Evolutionary conservation across 495 filamentous ascomycete species (phyloP), one percentile per base, ranked within the genome.

Genomic region (Xylaria nigripes): DNA sequence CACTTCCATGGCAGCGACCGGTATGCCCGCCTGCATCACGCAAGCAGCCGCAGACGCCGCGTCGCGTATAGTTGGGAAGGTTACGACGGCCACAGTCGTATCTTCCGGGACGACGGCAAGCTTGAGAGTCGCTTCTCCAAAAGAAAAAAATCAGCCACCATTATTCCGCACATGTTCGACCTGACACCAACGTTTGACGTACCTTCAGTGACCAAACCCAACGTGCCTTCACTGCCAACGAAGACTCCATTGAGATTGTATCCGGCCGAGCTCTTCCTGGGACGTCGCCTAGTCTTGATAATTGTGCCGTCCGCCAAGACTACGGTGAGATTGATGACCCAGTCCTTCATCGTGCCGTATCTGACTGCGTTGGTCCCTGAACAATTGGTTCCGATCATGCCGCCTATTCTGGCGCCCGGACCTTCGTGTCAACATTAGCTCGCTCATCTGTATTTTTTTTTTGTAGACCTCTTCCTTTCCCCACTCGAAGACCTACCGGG

Each of bases 291-390:
- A 1, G 87, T 91, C 71, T 90, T 90, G 66, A 90, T 84, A 40
- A 90, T 68, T 0, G 83, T 86, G 3, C 87, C 87, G 65, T 90
- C 87, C 9, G 86, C 85, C 12, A 91, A 74, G 1, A 90, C 87
- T 0, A 90, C 84, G 0, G 87, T 90, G 40, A 91, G 68, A 58
- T 86, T 87, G 55, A 91, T 78, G 23, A 91, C 86, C 87, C 87
- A 90, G 58, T 91, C 87, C 63, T 86, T 86, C 87, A 91, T 91
- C 6, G 87, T 90, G 0, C 87, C 87, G 62, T 91, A 91, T 54
- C 83, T 76, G 21, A 87, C 85, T 4, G 87, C 87, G 61, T 91
- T 90, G 7, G 87, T 91, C 2, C 87, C 87, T 27, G 80, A 83
- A 59, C 87, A 91, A 62, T 86, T 85, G 50, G 86, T 90, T 12